Base-by-base conservation (phyloP, 805 yeast genomes). In the Maudiozyma pseudohumilis region DNA sequence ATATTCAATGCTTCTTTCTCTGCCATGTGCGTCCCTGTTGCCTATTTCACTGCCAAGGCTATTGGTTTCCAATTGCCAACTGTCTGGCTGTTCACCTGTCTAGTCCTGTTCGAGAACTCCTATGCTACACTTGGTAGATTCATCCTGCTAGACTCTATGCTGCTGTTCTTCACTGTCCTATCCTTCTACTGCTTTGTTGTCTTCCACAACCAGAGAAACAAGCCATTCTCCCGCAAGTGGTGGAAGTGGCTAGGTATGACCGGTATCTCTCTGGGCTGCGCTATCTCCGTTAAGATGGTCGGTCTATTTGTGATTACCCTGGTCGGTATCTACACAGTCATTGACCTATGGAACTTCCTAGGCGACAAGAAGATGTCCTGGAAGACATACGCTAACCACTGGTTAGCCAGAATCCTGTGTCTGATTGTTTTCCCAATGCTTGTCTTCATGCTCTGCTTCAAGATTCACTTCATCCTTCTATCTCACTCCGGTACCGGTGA, bases 231-330 rank as follows among this genome's bases (percentile, higher is more conserved):
- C 19, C 66, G 79, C 56, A 77, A 79, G 60, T 92, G 99, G 98
- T 92, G 94, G 94, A 76, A 77, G 57, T 88, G 96, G 95, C 64
- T 92, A 35, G 53, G 80, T 21, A 64, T 82, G 41, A 82, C 95
- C 8, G 99, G 99, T 47, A 63, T 87, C 36, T 68, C 76, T 34
- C 76, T 92, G 52, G 97, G 98, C 29, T 83, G 92, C 59, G 83
- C 88, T 17, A 80, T 89, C 54, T 81, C 95, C 17, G 94, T 87
- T 39, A 92, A 92, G 63, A 86, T 88, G 95, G 97, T 92, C 40
- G 99, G 99, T 50, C 69, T 89, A 39, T 85, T 92, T 54, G 85
- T 85, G 44, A 88, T 94, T 40, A 61, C 85, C 17, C 65, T 87
- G 46, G 86, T 92, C 35, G 99, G 99, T 31, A 72, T 86, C 44